Evolutionary conservation across 2,329 filamentous ascomycete genomes (phyloP).

Genomic region (Fusarium caatingaense): DNA sequence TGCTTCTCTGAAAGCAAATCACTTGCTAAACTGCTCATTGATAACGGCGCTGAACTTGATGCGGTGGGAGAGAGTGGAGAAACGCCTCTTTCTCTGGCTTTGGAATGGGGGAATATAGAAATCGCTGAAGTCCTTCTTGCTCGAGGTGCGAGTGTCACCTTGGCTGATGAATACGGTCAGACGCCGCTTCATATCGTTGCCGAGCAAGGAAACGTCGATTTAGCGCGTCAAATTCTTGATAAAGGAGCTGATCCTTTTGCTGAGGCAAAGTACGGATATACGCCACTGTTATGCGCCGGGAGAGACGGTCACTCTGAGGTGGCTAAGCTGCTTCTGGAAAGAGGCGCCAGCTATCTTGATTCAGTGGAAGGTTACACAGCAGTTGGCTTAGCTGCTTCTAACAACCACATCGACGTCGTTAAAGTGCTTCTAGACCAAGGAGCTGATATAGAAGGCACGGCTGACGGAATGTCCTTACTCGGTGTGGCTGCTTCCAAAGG

Average conservation of each 20-base stretch:
- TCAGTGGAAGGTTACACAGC: neutral
- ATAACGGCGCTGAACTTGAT: neutral
- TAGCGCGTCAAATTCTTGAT: fast-evolving
- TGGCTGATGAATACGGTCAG: fast-evolving
- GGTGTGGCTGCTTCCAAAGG: neutral
- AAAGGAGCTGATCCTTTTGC: fast-evolving
- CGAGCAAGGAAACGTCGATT: fast-evolving
- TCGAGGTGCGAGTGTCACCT: neutral
- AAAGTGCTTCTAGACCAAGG: neutral
- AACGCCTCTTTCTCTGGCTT: neutral
- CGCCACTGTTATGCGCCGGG: fast-evolving
- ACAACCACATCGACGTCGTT: neutral
- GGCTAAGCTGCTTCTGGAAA: neutral
- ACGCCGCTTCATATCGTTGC: neutral
- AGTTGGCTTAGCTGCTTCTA: neutral
- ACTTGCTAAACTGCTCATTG: fast-evolving
- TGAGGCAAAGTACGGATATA: fast-evolving
- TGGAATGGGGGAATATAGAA: neutral
- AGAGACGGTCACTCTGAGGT: fast-evolving
- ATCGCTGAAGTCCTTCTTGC: neutral
- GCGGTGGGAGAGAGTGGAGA: fast-evolving
- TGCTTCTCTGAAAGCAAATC: fast-evolving
- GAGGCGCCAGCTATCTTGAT: neutral
- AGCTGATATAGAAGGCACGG: neutral
- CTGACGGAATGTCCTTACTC: neutral